These are phyloP conservation scores for Dothistroma septosporum DNA, from an alignment of 2,329 filamentous ascomycete species.

Conservation along the genomic window DNA sequence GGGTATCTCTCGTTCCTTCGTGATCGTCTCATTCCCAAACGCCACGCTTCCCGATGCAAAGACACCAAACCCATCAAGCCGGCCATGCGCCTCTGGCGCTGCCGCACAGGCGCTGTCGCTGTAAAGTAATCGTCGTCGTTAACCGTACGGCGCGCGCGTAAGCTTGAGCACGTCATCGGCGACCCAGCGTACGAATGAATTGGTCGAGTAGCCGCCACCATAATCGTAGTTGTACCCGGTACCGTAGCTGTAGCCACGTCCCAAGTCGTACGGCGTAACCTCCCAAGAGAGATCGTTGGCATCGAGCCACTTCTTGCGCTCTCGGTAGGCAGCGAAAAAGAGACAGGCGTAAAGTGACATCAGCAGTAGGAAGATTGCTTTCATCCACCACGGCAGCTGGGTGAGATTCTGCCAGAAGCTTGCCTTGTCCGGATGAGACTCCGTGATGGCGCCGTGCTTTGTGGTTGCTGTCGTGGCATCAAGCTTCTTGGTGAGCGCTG, in stretches of 20 bases:
- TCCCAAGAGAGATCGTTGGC: background rate
- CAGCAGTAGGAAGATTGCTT: background rate
- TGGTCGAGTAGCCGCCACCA: background rate
- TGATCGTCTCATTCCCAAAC: background rate
- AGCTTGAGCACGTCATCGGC: background rate
- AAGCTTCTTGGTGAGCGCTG: background rate
- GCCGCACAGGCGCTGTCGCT: background rate
- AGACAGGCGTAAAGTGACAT: background rate
- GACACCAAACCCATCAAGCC: background rate
- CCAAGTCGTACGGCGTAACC: background rate
- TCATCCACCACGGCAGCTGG: background rate
- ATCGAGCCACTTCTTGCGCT: background rate
- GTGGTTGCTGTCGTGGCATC: background rate
- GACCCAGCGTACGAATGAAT: background rate
- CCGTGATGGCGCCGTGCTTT: background rate
- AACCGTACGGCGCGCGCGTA: background rate
- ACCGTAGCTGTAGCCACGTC: background rate
- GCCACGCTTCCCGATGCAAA: background rate
- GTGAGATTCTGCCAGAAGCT: background rate
- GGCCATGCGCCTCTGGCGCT: background rate
- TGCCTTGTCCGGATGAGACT: background rate
- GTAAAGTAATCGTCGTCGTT: background rate
- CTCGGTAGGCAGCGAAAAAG: background rate
- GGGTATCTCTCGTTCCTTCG: background rate
- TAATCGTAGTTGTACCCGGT: background rate